These are phyloP conservation scores for Starmerella khaoyaiensis DNA, from an alignment of 805 yeast genomes.

Conservation along the genomic window DNA sequence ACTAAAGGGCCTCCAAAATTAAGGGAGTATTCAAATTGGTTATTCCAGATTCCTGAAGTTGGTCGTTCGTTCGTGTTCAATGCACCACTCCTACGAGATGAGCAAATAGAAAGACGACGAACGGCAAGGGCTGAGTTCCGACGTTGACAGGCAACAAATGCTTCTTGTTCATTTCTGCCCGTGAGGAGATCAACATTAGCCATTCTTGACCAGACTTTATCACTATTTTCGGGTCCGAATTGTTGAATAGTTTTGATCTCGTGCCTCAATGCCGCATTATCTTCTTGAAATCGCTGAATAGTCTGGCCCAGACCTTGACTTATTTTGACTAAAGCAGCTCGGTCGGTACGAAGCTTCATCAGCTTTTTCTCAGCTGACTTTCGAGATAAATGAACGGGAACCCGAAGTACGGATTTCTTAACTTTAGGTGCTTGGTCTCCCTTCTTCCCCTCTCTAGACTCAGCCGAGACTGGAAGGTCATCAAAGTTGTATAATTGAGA, in stretches of 20 bases:
- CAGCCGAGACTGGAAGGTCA: neutral
- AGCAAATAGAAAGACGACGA: too few relatives aligned
- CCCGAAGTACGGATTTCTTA: neutral
- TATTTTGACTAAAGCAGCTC: neutral
- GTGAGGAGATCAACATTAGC: conserved; percentile 6
- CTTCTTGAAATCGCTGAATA: conserved; percentile 11
- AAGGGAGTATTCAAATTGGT: too few relatives aligned
- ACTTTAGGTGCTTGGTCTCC: neutral
- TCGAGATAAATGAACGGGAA: conserved; percentile 2
- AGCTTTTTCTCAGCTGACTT: conserved; percentile 1
- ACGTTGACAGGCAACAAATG: conserved; percentile 4
- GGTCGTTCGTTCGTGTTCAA: neutral
- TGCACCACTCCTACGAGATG: too few relatives aligned
- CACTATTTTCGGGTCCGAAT: neutral
- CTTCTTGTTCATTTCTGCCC: neutral
- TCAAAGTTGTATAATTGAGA: conserved; percentile 4
- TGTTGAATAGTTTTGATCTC: conserved; percentile 2
- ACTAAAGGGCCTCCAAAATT: too few relatives aligned
- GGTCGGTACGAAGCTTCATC: neutral
- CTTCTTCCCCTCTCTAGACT: neutral
- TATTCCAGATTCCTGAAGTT: too few relatives aligned
- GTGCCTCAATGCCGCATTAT: conserved; percentile 7
- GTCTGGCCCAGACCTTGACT: conserved; percentile 2
- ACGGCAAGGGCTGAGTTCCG: conserved; percentile 4
- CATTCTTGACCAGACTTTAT: conserved; percentile 8